Conservation (phyloP, 2,329 filamentous ascomycete genomes). For the Colletotrichum musae region DNA sequence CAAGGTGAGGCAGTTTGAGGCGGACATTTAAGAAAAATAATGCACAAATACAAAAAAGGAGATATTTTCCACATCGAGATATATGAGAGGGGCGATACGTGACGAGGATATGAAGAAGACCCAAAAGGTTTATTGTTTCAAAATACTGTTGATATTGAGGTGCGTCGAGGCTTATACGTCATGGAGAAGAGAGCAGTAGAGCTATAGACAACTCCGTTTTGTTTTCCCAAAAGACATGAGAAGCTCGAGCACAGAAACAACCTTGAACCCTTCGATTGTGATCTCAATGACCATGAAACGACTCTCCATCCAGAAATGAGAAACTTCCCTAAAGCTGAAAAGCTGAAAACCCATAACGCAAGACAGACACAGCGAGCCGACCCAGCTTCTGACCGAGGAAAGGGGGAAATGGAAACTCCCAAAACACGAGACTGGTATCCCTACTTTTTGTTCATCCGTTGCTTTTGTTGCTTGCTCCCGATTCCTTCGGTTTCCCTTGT, state of each 20-base stretch:
- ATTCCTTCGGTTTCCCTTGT: conserved; percentile 1
- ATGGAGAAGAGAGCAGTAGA: conserved; percentile 31
- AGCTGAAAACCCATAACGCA: background rate
- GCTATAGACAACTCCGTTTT: too few species aligned
- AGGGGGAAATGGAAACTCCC: background rate
- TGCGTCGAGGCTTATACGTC: conserved; percentile 16
- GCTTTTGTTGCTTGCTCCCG: conserved; percentile 11
- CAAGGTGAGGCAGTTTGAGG: conserved; percentile 84
- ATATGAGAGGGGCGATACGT: conserved; percentile 26
- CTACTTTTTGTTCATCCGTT: conserved; percentile 3
- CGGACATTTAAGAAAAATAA: conserved; percentile 53
- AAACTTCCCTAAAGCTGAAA: too few species aligned
- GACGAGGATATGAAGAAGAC: conserved; percentile 14
- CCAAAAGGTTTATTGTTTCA: conserved; percentile 1
- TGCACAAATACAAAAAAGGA: background rate
- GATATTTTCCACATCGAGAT: background rate
- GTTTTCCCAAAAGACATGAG: too few species aligned
- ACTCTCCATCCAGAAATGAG: too few species aligned
- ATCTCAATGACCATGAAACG: too few species aligned
- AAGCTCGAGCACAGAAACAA: too few species aligned
- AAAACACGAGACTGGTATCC: conserved; percentile 25
- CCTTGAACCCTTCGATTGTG: too few species aligned
- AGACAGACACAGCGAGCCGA: background rate
- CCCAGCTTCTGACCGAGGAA: conserved; percentile 30
- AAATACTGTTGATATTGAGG: conserved; percentile 3